Conservation (phyloP, 192 early-diverging fungal species). For the Coemansia sp. region DNA sequence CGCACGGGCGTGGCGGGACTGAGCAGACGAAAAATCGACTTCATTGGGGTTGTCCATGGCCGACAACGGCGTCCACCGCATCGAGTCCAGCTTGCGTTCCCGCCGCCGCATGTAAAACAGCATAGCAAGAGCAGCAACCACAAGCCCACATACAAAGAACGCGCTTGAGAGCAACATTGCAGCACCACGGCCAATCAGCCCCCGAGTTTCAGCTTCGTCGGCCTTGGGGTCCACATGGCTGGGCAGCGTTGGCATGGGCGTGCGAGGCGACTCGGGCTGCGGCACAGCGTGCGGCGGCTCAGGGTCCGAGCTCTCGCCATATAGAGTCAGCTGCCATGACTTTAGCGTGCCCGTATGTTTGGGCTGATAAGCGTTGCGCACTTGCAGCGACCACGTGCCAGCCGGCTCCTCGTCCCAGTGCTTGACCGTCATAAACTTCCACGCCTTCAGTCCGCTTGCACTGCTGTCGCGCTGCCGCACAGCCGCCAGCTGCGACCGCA, state of each 20-base stretch:
- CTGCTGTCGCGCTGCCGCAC: conserved; percentile 65
- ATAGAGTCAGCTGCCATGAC: conserved; percentile 70
- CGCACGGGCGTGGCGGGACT: background rate
- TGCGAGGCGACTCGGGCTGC: background rate
- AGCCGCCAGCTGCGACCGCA: conserved; percentile 68
- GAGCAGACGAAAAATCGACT: conserved; percentile 2
- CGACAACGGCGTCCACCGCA: conserved; percentile 45
- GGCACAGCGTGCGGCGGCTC: conserved; percentile 25
- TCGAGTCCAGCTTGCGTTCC: conserved; percentile 33
- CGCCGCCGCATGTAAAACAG: conserved; percentile 38
- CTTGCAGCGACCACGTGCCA: conserved; percentile 76
- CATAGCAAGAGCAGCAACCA: conserved; percentile 32
- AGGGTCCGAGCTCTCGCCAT: conserved; percentile 61
- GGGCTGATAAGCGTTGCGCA: conserved; percentile 65
- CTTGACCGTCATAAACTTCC: conserved; percentile 95
- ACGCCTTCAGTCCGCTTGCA: conserved; percentile 70
- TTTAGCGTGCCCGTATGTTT: conserved; percentile 58
- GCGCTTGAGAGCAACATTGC: conserved; percentile 17
- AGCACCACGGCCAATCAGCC: conserved; percentile 12
- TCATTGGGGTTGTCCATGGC: conserved; percentile 12
- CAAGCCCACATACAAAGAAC: conserved; percentile 30
- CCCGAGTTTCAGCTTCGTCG: background rate
- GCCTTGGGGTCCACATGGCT: background rate
- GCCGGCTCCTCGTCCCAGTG: conserved; percentile 94
- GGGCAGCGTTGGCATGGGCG: conserved; percentile 6